Conservation (phyloP, 495 filamentous ascomycete genomes). For the Neurospora intermedia region DNA sequence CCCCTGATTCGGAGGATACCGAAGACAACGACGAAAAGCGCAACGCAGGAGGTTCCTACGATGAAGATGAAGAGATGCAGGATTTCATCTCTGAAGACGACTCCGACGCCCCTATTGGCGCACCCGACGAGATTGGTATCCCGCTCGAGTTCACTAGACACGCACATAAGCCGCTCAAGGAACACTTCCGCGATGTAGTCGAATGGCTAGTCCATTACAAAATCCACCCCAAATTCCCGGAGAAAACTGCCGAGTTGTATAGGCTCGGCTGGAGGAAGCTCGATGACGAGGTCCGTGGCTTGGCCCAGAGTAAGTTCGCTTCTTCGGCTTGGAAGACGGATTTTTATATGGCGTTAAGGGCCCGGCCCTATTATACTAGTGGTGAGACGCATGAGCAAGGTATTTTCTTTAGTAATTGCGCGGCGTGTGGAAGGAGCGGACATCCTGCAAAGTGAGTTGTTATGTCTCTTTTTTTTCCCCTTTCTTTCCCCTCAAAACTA, state of each 20-base stretch:
- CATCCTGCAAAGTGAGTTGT: slow-evolving; percentile 49
- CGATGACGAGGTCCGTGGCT: slow-evolving; percentile 56
- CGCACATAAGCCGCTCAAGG: slow-evolving; percentile 55
- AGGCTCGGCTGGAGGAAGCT: slow-evolving; percentile 63
- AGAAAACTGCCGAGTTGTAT: slow-evolving; percentile 52
- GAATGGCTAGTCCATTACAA: slow-evolving; percentile 71
- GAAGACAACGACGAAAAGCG: slow-evolving; percentile 20
- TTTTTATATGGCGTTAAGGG: slow-evolving; percentile 55
- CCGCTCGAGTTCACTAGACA: slow-evolving; percentile 63
- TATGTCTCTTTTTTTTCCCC: background rate
- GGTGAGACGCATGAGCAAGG: slow-evolving; percentile 27
- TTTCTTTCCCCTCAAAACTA: background rate
- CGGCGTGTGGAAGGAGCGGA: slow-evolving; percentile 61
- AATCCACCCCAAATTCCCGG: slow-evolving; percentile 60
- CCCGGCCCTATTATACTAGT: slow-evolving; percentile 38
- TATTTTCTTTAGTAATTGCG: slow-evolving; percentile 56
- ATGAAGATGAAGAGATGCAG: slow-evolving; percentile 52
- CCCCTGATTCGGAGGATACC: slow-evolving; percentile 7
- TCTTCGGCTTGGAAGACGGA: slow-evolving; percentile 63
- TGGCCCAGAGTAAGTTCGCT: slow-evolving; percentile 58
- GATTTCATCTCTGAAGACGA: slow-evolving; percentile 60
- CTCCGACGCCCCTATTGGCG: slow-evolving; percentile 50
- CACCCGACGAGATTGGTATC: slow-evolving; percentile 44
- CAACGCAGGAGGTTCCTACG: slow-evolving; percentile 16
- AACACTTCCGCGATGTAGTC: slow-evolving; percentile 68